These are phyloP conservation scores for Fomitiporia mediterranea DNA, from an alignment of 1,284 basidiomycete species.

Conservation along the genomic window DNA sequence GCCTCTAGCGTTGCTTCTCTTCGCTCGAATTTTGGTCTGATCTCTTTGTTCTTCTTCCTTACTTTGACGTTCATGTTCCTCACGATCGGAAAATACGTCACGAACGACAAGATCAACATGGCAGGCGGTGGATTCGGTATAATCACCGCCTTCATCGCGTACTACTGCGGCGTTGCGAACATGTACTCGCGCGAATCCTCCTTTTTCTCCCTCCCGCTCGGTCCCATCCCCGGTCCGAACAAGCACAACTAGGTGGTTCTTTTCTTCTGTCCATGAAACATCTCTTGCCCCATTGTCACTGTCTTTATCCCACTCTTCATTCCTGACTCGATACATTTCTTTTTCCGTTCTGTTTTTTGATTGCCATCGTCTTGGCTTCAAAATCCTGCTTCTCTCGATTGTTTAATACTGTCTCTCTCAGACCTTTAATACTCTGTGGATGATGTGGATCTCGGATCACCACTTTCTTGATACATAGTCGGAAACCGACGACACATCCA, in stretches of 20 bases:
- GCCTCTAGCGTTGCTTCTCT: conserved; percentile 53
- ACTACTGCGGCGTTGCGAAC: conserved; percentile 62
- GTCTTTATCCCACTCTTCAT: conserved; percentile 5
- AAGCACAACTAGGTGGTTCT: conserved; percentile 13
- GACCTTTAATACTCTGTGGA: neutral
- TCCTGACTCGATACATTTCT: neutral
- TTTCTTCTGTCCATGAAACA: too few species aligned
- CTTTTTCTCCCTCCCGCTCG: conserved; percentile 49
- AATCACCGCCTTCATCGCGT: conserved; percentile 62
- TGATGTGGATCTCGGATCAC: neutral
- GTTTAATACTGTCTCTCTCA: neutral
- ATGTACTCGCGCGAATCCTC: conserved; percentile 50
- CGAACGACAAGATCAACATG: conserved; percentile 22
- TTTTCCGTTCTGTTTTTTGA: conserved; percentile 1
- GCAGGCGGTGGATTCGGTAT: conserved; percentile 76
- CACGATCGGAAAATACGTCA: conserved; percentile 41
- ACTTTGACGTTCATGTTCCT: conserved; percentile 59
- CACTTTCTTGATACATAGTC: neutral
- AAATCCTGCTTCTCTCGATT: too few species aligned
- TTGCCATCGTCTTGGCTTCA: neutral
- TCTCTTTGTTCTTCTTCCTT: conserved; percentile 71
- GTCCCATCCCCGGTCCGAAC: conserved; percentile 28
- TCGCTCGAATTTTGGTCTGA: conserved; percentile 61
- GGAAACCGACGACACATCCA: neutral
- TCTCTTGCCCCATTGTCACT: conserved; percentile 3